Percentiles rank a stretch among this genome's conserved stretches.
Evolutionary conservation across 306 rosid genomes (phyloP).

Genomic region (Styphnolobium japonicum): DNA sequence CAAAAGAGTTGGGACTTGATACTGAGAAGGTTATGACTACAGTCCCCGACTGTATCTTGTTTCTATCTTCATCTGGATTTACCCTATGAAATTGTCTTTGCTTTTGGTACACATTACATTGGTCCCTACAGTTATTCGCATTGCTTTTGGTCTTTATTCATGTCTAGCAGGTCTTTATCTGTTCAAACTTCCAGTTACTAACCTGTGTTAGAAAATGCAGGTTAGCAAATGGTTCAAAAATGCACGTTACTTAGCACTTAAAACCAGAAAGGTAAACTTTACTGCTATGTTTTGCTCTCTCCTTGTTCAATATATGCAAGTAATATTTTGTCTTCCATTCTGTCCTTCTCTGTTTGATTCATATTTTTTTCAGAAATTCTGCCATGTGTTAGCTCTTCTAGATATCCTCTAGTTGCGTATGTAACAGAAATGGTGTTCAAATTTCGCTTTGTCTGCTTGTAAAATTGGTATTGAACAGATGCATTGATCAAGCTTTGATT

Average conservation of each 20-base stretch:
- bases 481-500: not conserved
- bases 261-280: slow-evolving; percentile 63
- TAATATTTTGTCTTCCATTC: not conserved
- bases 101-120: not conserved
- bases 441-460: not conserved
- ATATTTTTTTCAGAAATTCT: not conserved
- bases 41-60: slow-evolving; percentile 1
- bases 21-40: slow-evolving; percentile 55
- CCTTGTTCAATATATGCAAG: not conserved
- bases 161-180: not conserved
- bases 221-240: slow-evolving; percentile 97
- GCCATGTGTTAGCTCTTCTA: not conserved
- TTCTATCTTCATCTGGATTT: not conserved
- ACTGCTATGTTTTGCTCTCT: not conserved
- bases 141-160: not conserved
- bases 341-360: not conserved
- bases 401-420: not conserved
- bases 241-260: slow-evolving; percentile 81
- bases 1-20: slow-evolving; percentile 81
- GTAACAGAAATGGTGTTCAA: not conserved
- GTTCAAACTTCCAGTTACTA: slow-evolving; percentile 8
- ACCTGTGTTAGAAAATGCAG: slow-evolving; percentile 45
- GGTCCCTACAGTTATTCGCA: not conserved
- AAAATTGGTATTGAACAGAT: not conserved
- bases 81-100: not conserved